Base-by-base conservation (phyloP, 306 rosid genomes). In the Rosa rugosa region DNA sequence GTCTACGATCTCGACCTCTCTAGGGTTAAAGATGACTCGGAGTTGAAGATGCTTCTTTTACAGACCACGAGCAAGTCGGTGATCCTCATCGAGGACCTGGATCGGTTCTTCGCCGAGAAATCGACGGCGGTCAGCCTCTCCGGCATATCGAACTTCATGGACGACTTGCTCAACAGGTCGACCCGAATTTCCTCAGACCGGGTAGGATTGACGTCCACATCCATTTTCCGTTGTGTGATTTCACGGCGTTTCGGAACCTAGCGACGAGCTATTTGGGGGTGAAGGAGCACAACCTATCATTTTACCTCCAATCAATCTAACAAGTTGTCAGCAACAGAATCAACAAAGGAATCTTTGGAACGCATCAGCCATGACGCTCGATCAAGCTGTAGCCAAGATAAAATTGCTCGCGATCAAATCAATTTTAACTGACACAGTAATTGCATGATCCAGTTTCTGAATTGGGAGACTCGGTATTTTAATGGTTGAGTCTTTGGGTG, bases 161-260 rank as follows among this genome's bases (percentile, higher is more conserved):
- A 93, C 72, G 99, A 98, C 2, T 75, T 96, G 34, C 5, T 90
- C 5, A 93, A 88, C 75, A 47, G 3, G 45, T 91, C 25, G 97
- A 96, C 80, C 96, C 96, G 79, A 81, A 73, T 8, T 56, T 91
- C 1, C 74, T 96, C 0, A 66, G 99, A 0, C 99, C 99, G 75
- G 97, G 99, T 75, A 97, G 99, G 77, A 88, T 96, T 77, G 99
- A 96, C 67, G 97, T 96, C 1, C 99, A 96, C 56, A 96, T 96
- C 27, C 87, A 96, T 75, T 96, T 96, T 9, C 96, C 99, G 11
- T 68, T 90, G 0, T 96, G 99, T 38, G 97, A 91, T 76, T 96
- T 93, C 68, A 57, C 88, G 0, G 90, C 94, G 5, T 96, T 96
- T 77, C 88, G 88, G 65, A 73, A 80, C 16, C 73, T 96, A 41